Conservation (phyloP, 106 monocot genomes). For the Dendrobium catenatum region DNA sequence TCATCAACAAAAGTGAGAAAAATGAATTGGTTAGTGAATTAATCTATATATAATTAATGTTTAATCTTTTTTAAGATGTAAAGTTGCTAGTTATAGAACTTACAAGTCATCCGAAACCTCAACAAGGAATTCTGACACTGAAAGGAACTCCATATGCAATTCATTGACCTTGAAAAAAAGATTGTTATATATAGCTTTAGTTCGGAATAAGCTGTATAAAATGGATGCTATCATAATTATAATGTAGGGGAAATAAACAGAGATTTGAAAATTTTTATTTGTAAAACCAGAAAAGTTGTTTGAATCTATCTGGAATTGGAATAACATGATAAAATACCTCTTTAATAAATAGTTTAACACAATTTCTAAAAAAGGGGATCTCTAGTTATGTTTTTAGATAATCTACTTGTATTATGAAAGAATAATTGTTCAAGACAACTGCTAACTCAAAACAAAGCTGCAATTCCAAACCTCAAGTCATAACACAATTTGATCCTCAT, state of each 20-base stretch:
- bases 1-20: not conserved
- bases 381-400: not conserved
- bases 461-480: no score
- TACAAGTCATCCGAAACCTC: constrained; percentile 95
- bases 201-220: not conserved
- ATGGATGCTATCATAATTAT: not conserved
- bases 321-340: not conserved
- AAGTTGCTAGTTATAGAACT: constrained; percentile 19
- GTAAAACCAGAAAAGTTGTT: not conserved
- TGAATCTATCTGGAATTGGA: no score
- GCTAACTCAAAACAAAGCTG: not conserved
- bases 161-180: constrained; percentile 59
- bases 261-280: not conserved
- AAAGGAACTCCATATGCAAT: constrained; percentile 87
- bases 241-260: not conserved
- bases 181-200: not conserved
- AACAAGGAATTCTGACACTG: constrained; percentile 78
- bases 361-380: no score
- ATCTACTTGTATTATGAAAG: not conserved
- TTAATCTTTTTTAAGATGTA: not conserved
- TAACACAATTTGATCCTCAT: no score
- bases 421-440: not conserved
- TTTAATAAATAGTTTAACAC: no score
- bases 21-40: not conserved
- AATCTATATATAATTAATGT: not conserved